Base-by-base conservation (phyloP, 768 basidiomycete genomes). In the Lentinula lateritia region DNA sequence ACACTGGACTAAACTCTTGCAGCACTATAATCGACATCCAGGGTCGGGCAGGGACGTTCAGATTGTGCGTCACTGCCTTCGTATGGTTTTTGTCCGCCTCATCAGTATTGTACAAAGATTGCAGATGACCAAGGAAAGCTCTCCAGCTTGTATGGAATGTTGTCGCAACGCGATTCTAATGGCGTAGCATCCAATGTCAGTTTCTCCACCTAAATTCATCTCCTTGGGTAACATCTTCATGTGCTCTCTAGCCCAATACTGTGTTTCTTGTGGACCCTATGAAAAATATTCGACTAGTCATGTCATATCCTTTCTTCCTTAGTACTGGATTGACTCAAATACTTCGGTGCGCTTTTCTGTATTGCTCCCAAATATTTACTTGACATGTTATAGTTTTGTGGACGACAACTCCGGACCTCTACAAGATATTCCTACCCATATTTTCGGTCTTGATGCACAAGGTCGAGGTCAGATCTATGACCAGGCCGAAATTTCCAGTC, bases 191-290 rank as follows among this genome's bases (percentile, higher is more conserved):
- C 58, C 16, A 50, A 36, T 38, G 58, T 59, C 15, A 50, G 58
- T 50, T 34, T 35, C 32, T 39, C 13, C 43, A 7, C 38, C n/a
- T 18, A 6, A 18, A 4, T 23, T 12, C 1, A 6, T 34, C 23
- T 32, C 8, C 32, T 59, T 6, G 13, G 15, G 3, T 20, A 43
- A 41, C 32, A 16, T 23, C 6, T 12, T 8, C 10, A 28, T 20
- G 38, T 20, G 6, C 32, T 28, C 20, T 2, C 5, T 34, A 60
- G 59, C 59, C 59, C 59, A 52, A 52, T 15, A 60, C 59, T 9
- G 59, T 28, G n/a, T 60, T 60, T 52, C 50, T 60, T 10, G 41
- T 60, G 5, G 59, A 60, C 39, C 59, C 59, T 15, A 60, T 20
- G 10, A 60, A 52, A 18, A 28, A 28, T 15, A 60, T 60, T 10